Evolutionary conservation across 2,329 filamentous ascomycete species (phyloP), one percentile per base, ranked within the genome.

Genomic region (Neoarthrinium moseri): DNA sequence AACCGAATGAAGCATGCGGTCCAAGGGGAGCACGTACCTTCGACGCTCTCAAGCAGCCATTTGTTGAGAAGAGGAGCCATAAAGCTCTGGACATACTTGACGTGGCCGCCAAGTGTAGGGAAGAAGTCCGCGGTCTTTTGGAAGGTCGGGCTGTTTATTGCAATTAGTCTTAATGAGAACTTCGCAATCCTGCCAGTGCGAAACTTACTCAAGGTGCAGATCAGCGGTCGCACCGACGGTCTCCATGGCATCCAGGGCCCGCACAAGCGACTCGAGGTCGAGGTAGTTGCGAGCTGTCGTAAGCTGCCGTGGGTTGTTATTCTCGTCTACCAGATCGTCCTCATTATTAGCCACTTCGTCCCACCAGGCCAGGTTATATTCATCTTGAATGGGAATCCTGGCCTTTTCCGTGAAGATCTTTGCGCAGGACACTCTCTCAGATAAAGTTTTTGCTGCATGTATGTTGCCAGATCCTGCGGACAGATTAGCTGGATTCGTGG

Each of bases 181-280:
- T n/a, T n/a, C n/a, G n/a, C n/a, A n/a, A n/a, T n/a, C 5, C 10
- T 6, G 17, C 23, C 4, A 7, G 23, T 12, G 10, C 18, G 21
- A 13, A 15, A 69, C 77, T 34, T 72, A 82, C 80, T 80, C 72
- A 51, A 66, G 66, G 24, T 69, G 72, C 26, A 80, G 59, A 33
- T 77, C 71, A 45, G 76, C 77, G 39, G 79, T 60, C 0, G 78
- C 75, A 12, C 80, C 79, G 48, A 87, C 80, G 2, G 78, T 82
- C 63, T 91, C 86, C 54, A 91, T 73, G 18, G 74, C 72, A 62
- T 89, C 84, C 33, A 91, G 73, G 4, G 77, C 80, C 41, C 76
- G 74, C 35, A 86, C 78, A 22, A 91, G 71, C 47, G 75, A 73
- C 65, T 91, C 87, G 37, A 91, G 71, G 54, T 90, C 85, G 51